A percentile compares a stretch with the other conserved stretches of the same genome.
These are phyloP conservation scores for Ceratocystis ficicola DNA, from an alignment of 2,329 filamentous ascomycete species.

Conservation along the genomic window DNA sequence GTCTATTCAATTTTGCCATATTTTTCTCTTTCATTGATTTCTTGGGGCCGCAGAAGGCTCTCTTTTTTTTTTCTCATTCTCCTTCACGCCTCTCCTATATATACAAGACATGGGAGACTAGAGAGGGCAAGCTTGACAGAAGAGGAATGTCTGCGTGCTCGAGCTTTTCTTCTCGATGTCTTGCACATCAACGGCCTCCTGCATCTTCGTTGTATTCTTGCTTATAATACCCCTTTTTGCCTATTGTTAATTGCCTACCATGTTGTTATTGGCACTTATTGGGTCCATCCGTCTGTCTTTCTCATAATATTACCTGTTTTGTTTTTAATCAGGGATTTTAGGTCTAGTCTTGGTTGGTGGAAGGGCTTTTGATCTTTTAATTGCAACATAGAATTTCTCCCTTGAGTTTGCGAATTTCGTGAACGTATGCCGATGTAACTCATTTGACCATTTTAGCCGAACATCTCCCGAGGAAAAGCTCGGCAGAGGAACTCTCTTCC, in stretches of 20 bases:
- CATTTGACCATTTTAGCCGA: neutral
- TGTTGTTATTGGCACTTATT: neutral
- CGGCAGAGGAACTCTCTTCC: neutral
- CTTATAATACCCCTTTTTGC: constrained; percentile 38
- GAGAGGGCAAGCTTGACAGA: neutral
- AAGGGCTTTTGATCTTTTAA: neutral
- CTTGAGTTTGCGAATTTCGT: neutral
- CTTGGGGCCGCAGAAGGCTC: neutral
- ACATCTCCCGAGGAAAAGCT: neutral
- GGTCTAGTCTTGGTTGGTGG: neutral
- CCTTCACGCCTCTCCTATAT: neutral
- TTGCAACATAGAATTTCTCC: neutral
- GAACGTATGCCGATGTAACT: too few relatives aligned
- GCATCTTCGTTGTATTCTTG: constrained; percentile 29
- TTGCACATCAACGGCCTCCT: constrained; percentile 23
- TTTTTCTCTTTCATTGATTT: constrained; percentile 1
- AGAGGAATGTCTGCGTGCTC: neutral
- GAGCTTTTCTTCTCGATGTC: constrained; percentile 3
- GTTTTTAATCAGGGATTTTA: neutral
- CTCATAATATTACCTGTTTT: neutral
- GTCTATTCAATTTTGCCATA: constrained; percentile 12
- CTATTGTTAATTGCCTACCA: constrained; percentile 20
- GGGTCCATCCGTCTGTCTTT: neutral
- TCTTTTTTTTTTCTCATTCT: neutral
- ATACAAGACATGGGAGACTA: neutral